phyloP scores from a whole-genome alignment of 2,329 filamentous ascomycete genomes.

The Magnaporthiopsis incrustans region DNA sequence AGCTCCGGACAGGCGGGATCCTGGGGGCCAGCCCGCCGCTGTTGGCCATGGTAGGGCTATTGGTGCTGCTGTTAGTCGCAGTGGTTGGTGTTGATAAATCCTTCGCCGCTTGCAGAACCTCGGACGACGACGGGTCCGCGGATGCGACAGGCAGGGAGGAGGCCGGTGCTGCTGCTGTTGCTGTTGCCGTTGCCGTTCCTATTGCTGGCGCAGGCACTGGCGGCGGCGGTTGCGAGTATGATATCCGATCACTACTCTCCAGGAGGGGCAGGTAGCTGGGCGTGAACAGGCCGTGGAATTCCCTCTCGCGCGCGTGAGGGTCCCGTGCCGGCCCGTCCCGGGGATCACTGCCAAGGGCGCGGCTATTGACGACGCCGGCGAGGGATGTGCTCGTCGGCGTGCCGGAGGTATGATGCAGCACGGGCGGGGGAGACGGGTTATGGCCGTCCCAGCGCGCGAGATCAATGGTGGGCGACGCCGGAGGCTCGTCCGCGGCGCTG shows the following conservation, averaged over 20 bases:
- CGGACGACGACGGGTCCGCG: background rate
- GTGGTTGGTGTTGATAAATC: slow-evolving; percentile 10
- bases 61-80: slow-evolving; percentile 21
- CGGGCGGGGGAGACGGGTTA: slow-evolving; percentile 29
- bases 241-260: slow-evolving; percentile 32
- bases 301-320: slow-evolving; percentile 47
- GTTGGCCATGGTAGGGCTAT: slow-evolving; percentile 43
- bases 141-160: background rate
- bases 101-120: slow-evolving; percentile 12
- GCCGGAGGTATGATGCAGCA: slow-evolving; percentile 30
- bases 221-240: slow-evolving; percentile 12
- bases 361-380: background rate
- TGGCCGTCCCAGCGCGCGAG: slow-evolving; percentile 15
- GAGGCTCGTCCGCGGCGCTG: slow-evolving; percentile 10
- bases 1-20: slow-evolving; percentile 24
- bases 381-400: slow-evolving; percentile 20
- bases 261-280: slow-evolving; percentile 55
- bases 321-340: slow-evolving; percentile 19
- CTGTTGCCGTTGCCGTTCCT: slow-evolving; percentile 8
- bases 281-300: slow-evolving; percentile 56
- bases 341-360: background rate
- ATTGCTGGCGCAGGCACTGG: slow-evolving; percentile 6
- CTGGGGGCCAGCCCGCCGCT: slow-evolving; percentile 21
- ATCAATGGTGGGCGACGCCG: slow-evolving; percentile 11
- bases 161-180: slow-evolving; percentile 8